Percentiles rank a stretch among this genome's conserved stretches.
These are phyloP conservation scores for Hypoxylon sp. DNA, from an alignment of 2,329 filamentous ascomycete genomes.

Conservation along the genomic window DNA sequence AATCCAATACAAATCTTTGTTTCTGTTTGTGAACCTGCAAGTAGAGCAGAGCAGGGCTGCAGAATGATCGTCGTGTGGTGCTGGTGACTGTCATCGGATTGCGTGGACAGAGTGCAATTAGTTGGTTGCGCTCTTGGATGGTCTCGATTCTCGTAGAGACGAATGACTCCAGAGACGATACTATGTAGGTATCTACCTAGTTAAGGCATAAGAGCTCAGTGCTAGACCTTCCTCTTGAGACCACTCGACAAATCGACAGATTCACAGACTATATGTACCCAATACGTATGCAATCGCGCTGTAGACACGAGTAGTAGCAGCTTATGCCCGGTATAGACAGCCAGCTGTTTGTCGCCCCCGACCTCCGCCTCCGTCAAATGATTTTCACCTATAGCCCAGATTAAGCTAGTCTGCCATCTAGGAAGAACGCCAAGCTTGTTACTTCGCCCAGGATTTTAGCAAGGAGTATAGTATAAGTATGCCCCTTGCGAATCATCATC, in stretches of 20 bases:
- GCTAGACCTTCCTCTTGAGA: background rate
- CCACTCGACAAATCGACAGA: background rate
- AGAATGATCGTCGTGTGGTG: background rate
- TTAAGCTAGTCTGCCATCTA: background rate
- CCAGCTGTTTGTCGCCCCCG: too few relatives aligned
- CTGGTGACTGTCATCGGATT: background rate
- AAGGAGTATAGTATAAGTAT: background rate
- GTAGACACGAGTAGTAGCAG: too few relatives aligned
- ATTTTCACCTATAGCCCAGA: background rate
- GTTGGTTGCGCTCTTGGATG: background rate
- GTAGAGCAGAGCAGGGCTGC: background rate
- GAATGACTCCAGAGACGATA: background rate
- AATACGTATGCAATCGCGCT: too few relatives aligned
- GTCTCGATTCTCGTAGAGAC: background rate
- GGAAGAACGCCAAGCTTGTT: background rate
- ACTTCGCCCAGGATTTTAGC: background rate
- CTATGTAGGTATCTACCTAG: background rate
- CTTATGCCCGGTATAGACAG: too few relatives aligned
- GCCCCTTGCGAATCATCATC: background rate
- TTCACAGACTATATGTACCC: background rate
- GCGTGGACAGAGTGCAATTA: background rate
- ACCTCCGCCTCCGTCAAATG: background rate
- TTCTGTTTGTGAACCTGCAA: slow-evolving; percentile 14
- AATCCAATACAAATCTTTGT: slow-evolving; percentile 25
- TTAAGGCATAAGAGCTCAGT: background rate